phyloP scores from a whole-genome alignment of 2,329 filamentous ascomycete genomes.

The Claviceps pusilla region DNA sequence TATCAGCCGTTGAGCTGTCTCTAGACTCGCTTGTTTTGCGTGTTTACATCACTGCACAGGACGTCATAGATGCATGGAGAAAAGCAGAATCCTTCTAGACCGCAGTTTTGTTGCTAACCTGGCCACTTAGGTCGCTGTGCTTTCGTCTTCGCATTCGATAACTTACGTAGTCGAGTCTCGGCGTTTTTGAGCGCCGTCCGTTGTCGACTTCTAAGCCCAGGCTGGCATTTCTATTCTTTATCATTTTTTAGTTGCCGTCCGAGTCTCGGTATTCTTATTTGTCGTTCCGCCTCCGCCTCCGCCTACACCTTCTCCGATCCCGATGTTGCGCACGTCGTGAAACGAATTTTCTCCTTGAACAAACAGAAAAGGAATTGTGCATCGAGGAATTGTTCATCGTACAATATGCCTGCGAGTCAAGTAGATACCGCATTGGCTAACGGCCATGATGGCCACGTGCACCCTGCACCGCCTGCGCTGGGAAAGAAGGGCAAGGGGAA shows the following conservation, averaged over 20 bases:
- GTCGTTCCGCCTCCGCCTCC: too few species aligned
- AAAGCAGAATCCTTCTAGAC: background rate
- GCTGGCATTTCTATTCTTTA: background rate
- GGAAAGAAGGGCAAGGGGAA: conserved; percentile 73
- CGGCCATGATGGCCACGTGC: conserved; percentile 25
- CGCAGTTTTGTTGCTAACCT: conserved; percentile 4
- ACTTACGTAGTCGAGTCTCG: background rate
- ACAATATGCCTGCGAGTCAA: conserved; percentile 25
- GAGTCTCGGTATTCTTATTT: background rate
- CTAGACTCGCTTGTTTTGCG: background rate
- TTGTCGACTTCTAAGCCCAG: background rate
- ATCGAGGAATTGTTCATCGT: conserved; percentile 3
- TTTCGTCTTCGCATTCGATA: background rate
- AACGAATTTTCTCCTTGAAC: conserved; percentile 7
- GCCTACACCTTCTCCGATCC: background rate
- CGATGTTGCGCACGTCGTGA: conserved; percentile 4
- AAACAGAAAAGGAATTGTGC: conserved; percentile 7
- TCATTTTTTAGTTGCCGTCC: background rate
- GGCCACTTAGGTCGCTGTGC: conserved; percentile 3
- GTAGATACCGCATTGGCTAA: conserved; percentile 27
- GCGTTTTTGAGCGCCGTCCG: background rate
- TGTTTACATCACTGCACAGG: background rate
- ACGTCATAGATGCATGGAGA: background rate
- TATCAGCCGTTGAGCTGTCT: background rate
- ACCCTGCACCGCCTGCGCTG: conserved; percentile 26